phyloP scores from a whole-genome alignment of 2,329 filamentous ascomycete genomes.

The Botrytis medusae region DNA sequence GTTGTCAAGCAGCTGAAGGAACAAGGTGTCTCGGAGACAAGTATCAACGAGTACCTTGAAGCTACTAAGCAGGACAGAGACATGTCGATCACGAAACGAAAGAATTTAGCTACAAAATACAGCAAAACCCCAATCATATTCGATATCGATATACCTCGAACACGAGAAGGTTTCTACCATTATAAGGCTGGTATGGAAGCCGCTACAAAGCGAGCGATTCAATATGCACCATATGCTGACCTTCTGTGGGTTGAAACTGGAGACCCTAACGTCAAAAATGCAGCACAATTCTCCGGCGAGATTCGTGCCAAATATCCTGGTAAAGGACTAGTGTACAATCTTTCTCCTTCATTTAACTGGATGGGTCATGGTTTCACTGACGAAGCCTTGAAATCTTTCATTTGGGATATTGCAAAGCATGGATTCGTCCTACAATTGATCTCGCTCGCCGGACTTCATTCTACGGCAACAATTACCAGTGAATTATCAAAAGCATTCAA shows the following conservation, averaged over 20 bases:
- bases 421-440: constrained; percentile 73
- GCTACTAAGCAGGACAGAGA: constrained; percentile 64
- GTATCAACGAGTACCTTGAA: constrained; percentile 66
- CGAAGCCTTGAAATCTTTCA: constrained; percentile 80
- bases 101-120: constrained; percentile 67
- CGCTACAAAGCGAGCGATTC: constrained; percentile 89
- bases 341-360: constrained; percentile 98
- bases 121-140: constrained; percentile 72
- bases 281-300: constrained; percentile 69
- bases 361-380: constrained; percentile 90
- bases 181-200: constrained; percentile 80
- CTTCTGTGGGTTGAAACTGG: constrained; percentile 97
- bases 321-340: constrained; percentile 94
- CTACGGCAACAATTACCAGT: constrained; percentile 61
- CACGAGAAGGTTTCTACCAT: constrained; percentile 91
- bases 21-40: constrained; percentile 62
- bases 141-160: constrained; percentile 88
- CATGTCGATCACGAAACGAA: constrained; percentile 75
- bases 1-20: constrained; percentile 71
- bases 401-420: constrained; percentile 93
- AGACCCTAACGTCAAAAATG: constrained; percentile 78
- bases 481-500: constrained; percentile 83
- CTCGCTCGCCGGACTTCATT: constrained; percentile 65
- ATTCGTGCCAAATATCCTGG: constrained; percentile 69
- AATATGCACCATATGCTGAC: constrained; percentile 89